These are phyloP conservation scores for Alternaria panax DNA, from an alignment of 2,329 filamentous ascomycete species.

Conservation along the genomic window DNA sequence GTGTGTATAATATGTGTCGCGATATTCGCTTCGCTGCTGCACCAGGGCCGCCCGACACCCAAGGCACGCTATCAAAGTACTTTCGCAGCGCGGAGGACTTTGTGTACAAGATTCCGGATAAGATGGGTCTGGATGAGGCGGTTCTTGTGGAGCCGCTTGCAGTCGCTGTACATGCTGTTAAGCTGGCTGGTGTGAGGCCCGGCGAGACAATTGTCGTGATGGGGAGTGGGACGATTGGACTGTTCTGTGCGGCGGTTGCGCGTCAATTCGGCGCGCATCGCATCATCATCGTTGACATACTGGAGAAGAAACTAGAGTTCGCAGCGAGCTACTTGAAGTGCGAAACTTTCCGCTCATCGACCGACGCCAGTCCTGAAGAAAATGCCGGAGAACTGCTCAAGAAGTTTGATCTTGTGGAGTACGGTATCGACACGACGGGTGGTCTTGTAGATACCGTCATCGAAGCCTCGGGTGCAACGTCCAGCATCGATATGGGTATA, in stretches of 20 bases:
- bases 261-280: slow-evolving; percentile 72
- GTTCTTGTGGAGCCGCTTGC: slow-evolving; percentile 87
- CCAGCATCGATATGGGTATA: slow-evolving; percentile 82
- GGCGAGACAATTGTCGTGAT: slow-evolving; percentile 88
- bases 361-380: slow-evolving; percentile 67
- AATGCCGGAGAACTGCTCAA: slow-evolving; percentile 62
- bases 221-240: slow-evolving; percentile 88
- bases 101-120: slow-evolving; percentile 88
- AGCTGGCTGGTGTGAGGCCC: slow-evolving; percentile 77
- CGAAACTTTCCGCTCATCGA: slow-evolving; percentile 75
- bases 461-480: slow-evolving; percentile 93
- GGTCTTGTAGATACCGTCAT: slow-evolving; percentile 82
- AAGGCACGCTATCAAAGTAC: slow-evolving; percentile 82
- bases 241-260: slow-evolving; percentile 82
- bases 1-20: slow-evolving; percentile 91
- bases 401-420: slow-evolving; percentile 72
- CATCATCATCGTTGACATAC: slow-evolving; percentile 89
- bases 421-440: slow-evolving; percentile 55
- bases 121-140: slow-evolving; percentile 85
- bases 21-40: slow-evolving; percentile 86
- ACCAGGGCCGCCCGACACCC: slow-evolving; percentile 71
- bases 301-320: slow-evolving; percentile 80
- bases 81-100: slow-evolving; percentile 88
- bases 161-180: slow-evolving; percentile 85
- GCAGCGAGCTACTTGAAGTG: slow-evolving; percentile 78